Evolutionary conservation across 352 stramenopile genomes (phyloP), one percentile per base, ranked within the genome.

Genomic region (Phytophthora megakarya): DNA sequence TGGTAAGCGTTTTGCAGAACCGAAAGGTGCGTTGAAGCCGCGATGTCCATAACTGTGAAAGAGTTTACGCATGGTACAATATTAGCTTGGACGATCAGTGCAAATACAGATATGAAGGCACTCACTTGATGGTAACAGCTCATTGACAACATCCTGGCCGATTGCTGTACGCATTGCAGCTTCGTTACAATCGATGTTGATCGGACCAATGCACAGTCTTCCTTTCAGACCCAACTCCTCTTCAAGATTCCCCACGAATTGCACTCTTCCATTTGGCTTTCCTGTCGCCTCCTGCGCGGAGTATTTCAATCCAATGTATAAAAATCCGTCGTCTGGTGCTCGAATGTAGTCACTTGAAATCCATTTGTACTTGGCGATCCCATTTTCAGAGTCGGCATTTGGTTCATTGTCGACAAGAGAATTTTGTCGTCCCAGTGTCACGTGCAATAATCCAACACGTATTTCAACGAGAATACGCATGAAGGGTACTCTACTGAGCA

Each of bases 251-350:
- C 53, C 47, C 25, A 48, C 46, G 18, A 72, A 72, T 11, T 68
- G 58, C 10, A 65, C 64, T 35, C 33, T 56, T 52, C 54, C 61
- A n/a, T 50, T 63, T 47, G 46, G 42, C 5, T 58, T 63, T 44
- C 43, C 32, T 25, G 12, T 35, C 30, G 61, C 50, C 16, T 72
- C 67, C 18, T 51, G 37, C 3, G 52, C 45, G 32, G 65, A 62
- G 62, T 90, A 92, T 45, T 81, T 89, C 33, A 92, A 42, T 5
- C 84, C 84, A 37, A 89, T 21, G 57, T 92, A 93, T 13, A 92
- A 64, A 44, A 87, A 93, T 10, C 84, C 82, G 47, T 93, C 83
- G 51, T 75, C 71, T 0, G 67, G 71, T 23, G 86, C 75, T 15
- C 72, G 74, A 28, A 92, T 93, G 65, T 89, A 89, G 39, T 88